A percentile compares a stretch with the other conserved stretches of the same genome.
These are phyloP conservation scores for Penicillium odoratum DNA, from an alignment of 495 filamentous ascomycete genomes.

Conservation along the genomic window DNA sequence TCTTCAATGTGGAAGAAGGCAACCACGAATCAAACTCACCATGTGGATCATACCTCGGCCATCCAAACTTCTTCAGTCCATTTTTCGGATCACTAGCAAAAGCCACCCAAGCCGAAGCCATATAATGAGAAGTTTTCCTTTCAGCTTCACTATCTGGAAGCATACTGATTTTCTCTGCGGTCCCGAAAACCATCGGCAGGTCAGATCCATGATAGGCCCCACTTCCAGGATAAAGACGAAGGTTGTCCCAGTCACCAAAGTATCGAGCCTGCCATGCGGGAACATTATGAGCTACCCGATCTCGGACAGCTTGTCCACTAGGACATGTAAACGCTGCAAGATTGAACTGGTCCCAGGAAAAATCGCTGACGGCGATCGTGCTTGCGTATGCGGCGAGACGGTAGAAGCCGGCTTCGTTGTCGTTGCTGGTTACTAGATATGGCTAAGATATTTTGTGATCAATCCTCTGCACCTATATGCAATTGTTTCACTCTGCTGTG, in stretches of 20 bases:
- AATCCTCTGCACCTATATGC: no score
- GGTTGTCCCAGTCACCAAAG: constrained; percentile 49
- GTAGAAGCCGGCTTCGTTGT: constrained; percentile 50
- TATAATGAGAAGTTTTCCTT: constrained; percentile 34
- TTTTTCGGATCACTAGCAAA: constrained; percentile 50
- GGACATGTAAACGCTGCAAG: constrained; percentile 49
- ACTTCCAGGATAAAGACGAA: constrained; percentile 41
- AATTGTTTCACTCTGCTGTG: no score
- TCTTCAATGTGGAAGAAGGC: not conserved
- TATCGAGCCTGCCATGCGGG: constrained; percentile 55
- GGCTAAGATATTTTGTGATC: constrained; percentile 26
- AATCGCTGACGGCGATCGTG: constrained; percentile 23
- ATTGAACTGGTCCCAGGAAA: constrained; percentile 42
- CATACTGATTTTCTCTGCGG: constrained; percentile 35
- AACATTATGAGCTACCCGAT: constrained; percentile 27
- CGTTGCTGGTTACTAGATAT: constrained; percentile 43
- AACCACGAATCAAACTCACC: constrained; percentile 13
- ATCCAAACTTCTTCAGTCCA: constrained; percentile 42
- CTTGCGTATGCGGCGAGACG: constrained; percentile 30
- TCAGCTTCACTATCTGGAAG: constrained; percentile 29
- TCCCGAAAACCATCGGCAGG: constrained; percentile 52
- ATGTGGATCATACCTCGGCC: constrained; percentile 36
- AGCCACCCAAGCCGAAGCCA: constrained; percentile 48
- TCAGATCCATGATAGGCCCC: constrained; percentile 52
- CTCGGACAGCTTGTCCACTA: constrained; percentile 30